phyloP scores from a whole-genome alignment of 2,329 filamentous ascomycete species.

The Sclerotinia nivalis region DNA sequence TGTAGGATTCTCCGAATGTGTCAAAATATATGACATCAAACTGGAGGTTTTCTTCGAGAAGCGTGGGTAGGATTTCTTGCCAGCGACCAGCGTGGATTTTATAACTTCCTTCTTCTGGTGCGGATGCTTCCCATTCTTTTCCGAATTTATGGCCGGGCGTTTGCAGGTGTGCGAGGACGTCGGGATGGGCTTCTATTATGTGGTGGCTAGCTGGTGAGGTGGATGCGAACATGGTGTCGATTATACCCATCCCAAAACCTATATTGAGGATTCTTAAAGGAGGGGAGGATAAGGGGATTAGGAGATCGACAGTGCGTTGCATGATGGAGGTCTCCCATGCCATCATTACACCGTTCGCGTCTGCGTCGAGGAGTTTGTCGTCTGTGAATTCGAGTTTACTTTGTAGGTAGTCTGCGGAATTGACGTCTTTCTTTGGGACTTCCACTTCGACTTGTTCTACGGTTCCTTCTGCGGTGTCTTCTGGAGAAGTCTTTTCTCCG shows the following conservation, averaged over 20 bases:
- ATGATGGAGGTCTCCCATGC: slow-evolving; percentile 88
- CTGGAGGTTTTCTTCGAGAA: slow-evolving; percentile 66
- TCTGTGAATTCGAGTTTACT: slow-evolving; percentile 65
- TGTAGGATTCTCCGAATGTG: slow-evolving; percentile 94
- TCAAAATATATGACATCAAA: slow-evolving; percentile 97
- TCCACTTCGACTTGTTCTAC: neutral
- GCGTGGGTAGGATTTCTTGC: slow-evolving; percentile 74
- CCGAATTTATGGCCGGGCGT: slow-evolving; percentile 49
- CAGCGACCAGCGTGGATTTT: slow-evolving; percentile 73
- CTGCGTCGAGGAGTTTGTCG: slow-evolving; percentile 69
- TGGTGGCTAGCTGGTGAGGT: slow-evolving; percentile 69
- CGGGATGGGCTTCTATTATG: slow-evolving; percentile 82
- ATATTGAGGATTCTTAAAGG: slow-evolving; percentile 79
- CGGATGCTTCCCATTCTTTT: slow-evolving; percentile 54
- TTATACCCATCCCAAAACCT: slow-evolving; percentile 88
- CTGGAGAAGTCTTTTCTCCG: slow-evolving; percentile 31
- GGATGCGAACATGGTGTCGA: slow-evolving; percentile 73
- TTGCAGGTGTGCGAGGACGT: slow-evolving; percentile 66
- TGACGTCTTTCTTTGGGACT: slow-evolving; percentile 48
- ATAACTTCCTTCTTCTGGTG: slow-evolving; percentile 59
- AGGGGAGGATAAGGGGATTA: slow-evolving; percentile 50
- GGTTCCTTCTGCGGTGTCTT: slow-evolving; percentile 34
- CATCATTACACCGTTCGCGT: slow-evolving; percentile 90
- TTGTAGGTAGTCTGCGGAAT: slow-evolving; percentile 67
- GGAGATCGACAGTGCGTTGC: slow-evolving; percentile 70